Conservation (phyloP, 192 early-diverging fungal genomes). For the Coemansia sp. region DNA sequence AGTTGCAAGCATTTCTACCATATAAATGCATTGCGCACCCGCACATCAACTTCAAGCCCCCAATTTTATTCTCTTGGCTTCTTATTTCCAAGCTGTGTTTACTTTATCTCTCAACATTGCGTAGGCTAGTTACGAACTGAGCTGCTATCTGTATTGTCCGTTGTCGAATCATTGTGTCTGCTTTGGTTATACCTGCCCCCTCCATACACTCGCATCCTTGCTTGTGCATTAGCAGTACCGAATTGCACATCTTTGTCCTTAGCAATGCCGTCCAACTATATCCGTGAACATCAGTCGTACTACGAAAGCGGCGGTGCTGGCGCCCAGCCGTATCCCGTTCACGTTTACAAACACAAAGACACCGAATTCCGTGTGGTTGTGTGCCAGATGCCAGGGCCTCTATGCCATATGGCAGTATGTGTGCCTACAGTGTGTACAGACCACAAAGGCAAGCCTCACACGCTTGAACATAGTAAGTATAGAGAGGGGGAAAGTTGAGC, state of each 20-base stretch:
- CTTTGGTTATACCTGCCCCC: no score
- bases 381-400: slow-evolving; percentile 64
- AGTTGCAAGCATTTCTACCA: slow-evolving; percentile 3
- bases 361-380: slow-evolving; percentile 65
- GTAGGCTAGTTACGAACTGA: no score
- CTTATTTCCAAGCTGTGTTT: slow-evolving; percentile 1
- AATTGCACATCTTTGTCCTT: no score
- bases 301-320: slow-evolving; percentile 34
- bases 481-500: neutral
- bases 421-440: slow-evolving; percentile 70
- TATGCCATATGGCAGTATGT: slow-evolving; percentile 62
- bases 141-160: no score
- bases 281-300: slow-evolving; percentile 29
- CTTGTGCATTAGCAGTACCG: no score
- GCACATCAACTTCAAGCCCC: slow-evolving; percentile 2
- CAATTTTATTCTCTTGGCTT: slow-evolving; percentile 2
- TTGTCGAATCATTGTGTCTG: no score
- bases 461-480: slow-evolving; percentile 67
- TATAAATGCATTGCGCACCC: slow-evolving; percentile 5
- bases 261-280: slow-evolving; percentile 36
- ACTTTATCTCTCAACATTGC: no score
- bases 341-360: slow-evolving; percentile 54
- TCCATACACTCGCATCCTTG: no score
- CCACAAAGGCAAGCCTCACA: slow-evolving; percentile 77
- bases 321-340: slow-evolving; percentile 33